Percentiles rank a stretch among this genome's conserved stretches.
These are phyloP conservation scores for Geotrichum macrosporum DNA, from an alignment of 1,139 yeast species.

Conservation along the genomic window DNA sequence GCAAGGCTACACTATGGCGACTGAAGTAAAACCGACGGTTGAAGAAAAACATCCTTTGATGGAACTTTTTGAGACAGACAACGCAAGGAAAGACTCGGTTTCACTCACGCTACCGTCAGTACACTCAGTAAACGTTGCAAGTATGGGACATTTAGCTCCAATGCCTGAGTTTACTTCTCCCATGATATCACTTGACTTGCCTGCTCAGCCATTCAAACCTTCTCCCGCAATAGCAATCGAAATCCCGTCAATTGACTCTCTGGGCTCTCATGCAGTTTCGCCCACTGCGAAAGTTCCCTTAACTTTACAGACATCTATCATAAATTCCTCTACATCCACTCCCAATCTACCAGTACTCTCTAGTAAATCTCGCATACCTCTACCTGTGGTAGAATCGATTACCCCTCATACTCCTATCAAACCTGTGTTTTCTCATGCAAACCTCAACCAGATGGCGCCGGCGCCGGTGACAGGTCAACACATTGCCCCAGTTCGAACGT, in stretches of 20 bases:
- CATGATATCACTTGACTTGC: background rate
- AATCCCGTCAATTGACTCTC: conserved; percentile 47
- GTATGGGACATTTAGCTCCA: background rate
- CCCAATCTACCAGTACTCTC: background rate
- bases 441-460: background rate
- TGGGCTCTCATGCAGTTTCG: conserved; percentile 34
- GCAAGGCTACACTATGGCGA: background rate
- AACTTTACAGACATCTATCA: background rate
- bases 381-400: background rate
- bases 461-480: background rate
- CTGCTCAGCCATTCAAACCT: background rate
- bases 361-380: background rate
- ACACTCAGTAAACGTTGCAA: background rate
- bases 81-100: background rate
- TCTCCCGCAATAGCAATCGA: conserved; percentile 42
- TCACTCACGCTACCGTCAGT: background rate
- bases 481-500: background rate
- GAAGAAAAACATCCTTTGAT: conserved; percentile 12
- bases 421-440: conserved; percentile 13
- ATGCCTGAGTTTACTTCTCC: background rate
- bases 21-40: background rate
- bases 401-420: conserved; percentile 17
- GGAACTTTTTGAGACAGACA: conserved; percentile 13
- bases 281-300: conserved; percentile 6
- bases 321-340: background rate